Evolutionary conservation across 163 green algal species (phyloP).

Genomic region (Scenedesmus sp.): DNA sequence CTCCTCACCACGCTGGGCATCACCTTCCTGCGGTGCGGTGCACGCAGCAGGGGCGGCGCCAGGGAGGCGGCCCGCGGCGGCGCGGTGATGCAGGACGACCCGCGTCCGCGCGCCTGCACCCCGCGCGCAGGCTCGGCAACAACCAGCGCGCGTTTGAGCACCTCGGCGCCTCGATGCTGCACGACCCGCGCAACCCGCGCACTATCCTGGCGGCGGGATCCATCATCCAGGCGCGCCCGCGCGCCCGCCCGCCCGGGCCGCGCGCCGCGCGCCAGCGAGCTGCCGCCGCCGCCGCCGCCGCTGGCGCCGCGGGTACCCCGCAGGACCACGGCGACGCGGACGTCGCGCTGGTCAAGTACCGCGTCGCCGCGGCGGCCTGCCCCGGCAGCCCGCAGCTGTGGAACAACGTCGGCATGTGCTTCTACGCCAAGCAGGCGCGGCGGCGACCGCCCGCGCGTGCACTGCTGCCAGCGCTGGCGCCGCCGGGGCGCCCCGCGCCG

Average conservation of each 20-base stretch:
- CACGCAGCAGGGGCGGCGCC: neutral
- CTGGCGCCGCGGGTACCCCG: too few species aligned
- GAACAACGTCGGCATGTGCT: constrained; percentile 92
- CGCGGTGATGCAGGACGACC: too few species aligned
- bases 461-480: neutral
- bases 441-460: too few species aligned
- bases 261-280: too few species aligned
- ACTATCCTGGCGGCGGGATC: constrained; percentile 80
- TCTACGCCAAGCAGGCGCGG: constrained; percentile 81
- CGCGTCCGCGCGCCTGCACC: neutral
- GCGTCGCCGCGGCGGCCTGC: constrained; percentile 72
- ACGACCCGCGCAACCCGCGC: constrained; percentile 73
- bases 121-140: constrained; percentile 67
- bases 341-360: constrained; percentile 83
- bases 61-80: too few species aligned
- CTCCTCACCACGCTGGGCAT: constrained; percentile 78
- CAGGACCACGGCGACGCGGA: constrained; percentile 84
- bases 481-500: neutral
- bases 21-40: constrained; percentile 67
- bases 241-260: neutral
- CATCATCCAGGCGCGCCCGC: constrained; percentile 74
- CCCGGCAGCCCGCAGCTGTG: constrained; percentile 83
- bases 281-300: too few species aligned
- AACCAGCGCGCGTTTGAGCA: constrained; percentile 78
- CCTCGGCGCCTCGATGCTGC: constrained; percentile 68